Evolutionary conservation across 345 rosid genomes (phyloP).

Genomic region (Populus tremula): DNA sequence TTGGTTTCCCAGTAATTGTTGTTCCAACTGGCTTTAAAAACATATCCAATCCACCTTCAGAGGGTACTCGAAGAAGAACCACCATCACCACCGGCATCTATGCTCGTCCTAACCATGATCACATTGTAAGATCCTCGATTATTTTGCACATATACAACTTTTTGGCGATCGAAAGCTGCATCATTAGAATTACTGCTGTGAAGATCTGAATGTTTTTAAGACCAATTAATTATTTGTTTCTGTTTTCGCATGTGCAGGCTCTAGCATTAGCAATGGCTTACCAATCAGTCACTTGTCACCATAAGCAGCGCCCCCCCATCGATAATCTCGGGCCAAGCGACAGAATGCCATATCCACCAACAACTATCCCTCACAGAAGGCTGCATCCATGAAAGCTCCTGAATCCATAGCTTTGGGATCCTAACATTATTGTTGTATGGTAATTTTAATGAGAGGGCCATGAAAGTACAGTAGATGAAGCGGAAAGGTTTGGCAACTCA

Average conservation of each 20-base stretch:
- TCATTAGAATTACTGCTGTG: neutral
- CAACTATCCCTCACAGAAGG: slow-evolving; percentile 37
- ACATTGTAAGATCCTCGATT: slow-evolving; percentile 52
- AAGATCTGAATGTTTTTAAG: neutral
- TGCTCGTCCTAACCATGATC: slow-evolving; percentile 75
- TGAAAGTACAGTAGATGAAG: neutral
- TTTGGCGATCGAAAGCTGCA: neutral
- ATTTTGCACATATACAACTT: neutral
- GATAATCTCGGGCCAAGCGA: slow-evolving; percentile 63
- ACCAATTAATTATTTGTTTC: neutral
- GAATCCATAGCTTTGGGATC: neutral
- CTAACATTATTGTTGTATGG: neutral
- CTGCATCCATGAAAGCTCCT: slow-evolving; percentile 28
- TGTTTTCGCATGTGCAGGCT: slow-evolving; percentile 41
- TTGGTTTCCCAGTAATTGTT: slow-evolving; percentile 71
- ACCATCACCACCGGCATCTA: slow-evolving; percentile 67
- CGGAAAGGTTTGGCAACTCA: neutral
- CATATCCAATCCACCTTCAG: slow-evolving; percentile 54
- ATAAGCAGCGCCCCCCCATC: slow-evolving; percentile 73
- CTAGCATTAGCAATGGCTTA: slow-evolving; percentile 87
- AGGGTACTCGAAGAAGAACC: slow-evolving; percentile 52
- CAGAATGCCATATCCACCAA: slow-evolving; percentile 44
- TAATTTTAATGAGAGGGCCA: no score
- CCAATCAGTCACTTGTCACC: slow-evolving; percentile 68
- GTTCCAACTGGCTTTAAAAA: slow-evolving; percentile 60